phyloP scores from a whole-genome alignment of 257 asterid species.

The Scutellaria barbata region DNA sequence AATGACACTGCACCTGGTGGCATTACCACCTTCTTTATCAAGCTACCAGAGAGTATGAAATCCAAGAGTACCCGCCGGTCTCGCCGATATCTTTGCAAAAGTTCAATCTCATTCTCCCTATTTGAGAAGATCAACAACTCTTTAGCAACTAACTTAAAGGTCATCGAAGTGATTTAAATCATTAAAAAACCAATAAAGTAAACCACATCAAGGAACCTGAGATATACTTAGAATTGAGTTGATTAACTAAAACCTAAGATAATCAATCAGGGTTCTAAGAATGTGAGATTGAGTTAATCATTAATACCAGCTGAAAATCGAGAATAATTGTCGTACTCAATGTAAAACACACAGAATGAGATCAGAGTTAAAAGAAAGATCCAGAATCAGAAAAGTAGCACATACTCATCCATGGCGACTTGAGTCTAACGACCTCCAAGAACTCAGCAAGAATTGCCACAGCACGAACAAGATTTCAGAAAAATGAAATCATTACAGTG shows the following conservation, averaged over 20 bases:
- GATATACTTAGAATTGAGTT: conserved; percentile 12
- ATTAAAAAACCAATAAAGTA: conserved; percentile 26
- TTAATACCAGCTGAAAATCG: background rate
- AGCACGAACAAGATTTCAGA: conserved; percentile 21
- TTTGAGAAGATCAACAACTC: conserved; percentile 30
- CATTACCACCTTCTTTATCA: conserved; percentile 90
- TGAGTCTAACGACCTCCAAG: conserved; percentile 30
- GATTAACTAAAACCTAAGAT: conserved; percentile 15
- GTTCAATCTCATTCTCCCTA: conserved; percentile 79
- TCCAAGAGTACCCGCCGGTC: conserved; percentile 82
- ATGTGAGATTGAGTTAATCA: conserved; percentile 14
- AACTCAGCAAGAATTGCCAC: conserved; percentile 33
- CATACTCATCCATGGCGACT: conserved; percentile 64
- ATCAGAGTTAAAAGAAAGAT: conserved; percentile 20
- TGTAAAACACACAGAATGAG: conserved; percentile 1
- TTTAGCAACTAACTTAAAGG: conserved; percentile 22
- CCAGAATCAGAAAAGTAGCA: conserved; percentile 24
- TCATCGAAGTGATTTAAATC: background rate
- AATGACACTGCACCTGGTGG: conserved; percentile 98
- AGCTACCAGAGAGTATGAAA: conserved; percentile 85
- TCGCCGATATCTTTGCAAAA: conserved; percentile 85
- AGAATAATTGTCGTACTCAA: conserved; percentile 23
- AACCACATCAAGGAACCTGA: conserved; percentile 6
- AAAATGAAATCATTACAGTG: background rate
- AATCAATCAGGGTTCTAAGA: conserved; percentile 19